Percentiles rank a stretch among this genome's conserved stretches.
Evolutionary conservation across 2,329 filamentous ascomycete genomes (phyloP).

Genomic region (Aureobasidium sp.): DNA sequence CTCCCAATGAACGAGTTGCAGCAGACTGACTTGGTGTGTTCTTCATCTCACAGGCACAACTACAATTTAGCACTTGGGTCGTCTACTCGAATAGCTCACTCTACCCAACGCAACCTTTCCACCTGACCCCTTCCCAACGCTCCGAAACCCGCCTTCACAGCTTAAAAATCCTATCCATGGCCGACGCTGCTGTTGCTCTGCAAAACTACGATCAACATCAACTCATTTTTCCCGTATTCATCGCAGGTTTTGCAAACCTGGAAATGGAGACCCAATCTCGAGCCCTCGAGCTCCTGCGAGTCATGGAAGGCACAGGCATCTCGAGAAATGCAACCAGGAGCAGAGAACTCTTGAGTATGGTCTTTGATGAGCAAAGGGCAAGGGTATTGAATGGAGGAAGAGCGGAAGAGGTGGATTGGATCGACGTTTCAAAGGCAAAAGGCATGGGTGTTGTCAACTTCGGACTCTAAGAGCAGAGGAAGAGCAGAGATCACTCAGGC

Average conservation of each 20-base stretch:
- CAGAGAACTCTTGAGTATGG: constrained; percentile 38
- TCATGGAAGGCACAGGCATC: constrained; percentile 42
- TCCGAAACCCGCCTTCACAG: constrained; percentile 40
- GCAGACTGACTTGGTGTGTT: neutral
- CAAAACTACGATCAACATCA: constrained; percentile 38
- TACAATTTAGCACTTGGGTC: constrained; percentile 25
- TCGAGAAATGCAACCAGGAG: constrained; percentile 42
- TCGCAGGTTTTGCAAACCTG: constrained; percentile 42
- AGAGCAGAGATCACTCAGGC: neutral
- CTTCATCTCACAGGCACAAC: neutral
- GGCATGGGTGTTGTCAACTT: constrained; percentile 46
- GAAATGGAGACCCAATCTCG: constrained; percentile 38
- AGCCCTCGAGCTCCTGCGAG: constrained; percentile 43
- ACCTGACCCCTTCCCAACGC: constrained; percentile 32
- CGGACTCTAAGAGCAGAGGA: constrained; percentile 33
- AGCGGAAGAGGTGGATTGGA: constrained; percentile 44
- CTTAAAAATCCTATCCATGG: constrained; percentile 39
- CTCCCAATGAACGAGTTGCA: neutral
- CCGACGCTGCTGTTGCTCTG: constrained; percentile 33
- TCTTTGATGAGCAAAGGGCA: constrained; percentile 43
- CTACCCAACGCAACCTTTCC: constrained; percentile 45
- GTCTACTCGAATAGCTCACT: constrained; percentile 50
- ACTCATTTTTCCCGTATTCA: constrained; percentile 48
- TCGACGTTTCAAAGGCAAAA: constrained; percentile 39
- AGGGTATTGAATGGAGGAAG: constrained; percentile 34